These are phyloP conservation scores for Yueomyces sp. DNA, from an alignment of 805 yeast species.

Conservation along the genomic window DNA sequence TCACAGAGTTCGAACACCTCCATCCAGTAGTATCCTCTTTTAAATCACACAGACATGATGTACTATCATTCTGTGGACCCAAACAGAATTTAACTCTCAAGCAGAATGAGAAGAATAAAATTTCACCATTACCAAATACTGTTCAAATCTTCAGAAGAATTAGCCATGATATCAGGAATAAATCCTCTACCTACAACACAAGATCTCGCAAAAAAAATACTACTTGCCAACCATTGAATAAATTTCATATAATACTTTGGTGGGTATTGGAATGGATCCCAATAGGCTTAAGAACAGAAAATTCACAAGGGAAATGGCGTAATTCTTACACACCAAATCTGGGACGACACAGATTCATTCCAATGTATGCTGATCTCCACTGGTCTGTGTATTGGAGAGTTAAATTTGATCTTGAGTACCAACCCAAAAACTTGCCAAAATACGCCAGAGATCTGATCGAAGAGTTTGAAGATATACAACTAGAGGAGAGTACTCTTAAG, in stretches of 20 bases:
- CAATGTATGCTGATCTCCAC: slow-evolving; percentile 35
- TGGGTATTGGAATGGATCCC: slow-evolving; percentile 55
- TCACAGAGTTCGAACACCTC: slow-evolving; percentile 28
- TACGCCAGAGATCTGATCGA: slow-evolving; percentile 18
- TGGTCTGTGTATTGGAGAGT: slow-evolving; percentile 54
- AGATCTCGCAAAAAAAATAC: background rate
- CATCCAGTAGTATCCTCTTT: slow-evolving; percentile 21
- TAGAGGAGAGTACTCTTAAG: background rate
- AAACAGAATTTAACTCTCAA: background rate
- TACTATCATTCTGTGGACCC: background rate
- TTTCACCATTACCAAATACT: background rate
- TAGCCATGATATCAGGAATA: background rate
- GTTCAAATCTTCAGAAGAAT: background rate
- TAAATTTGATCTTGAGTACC: slow-evolving; percentile 32
- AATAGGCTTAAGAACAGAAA: slow-evolving; percentile 37
- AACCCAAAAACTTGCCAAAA: slow-evolving; percentile 32
- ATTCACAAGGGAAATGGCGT: slow-evolving; percentile 36
- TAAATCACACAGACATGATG: background rate
- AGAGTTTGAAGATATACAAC: slow-evolving; percentile 7
- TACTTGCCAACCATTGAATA: background rate
- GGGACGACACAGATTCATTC: slow-evolving; percentile 39
- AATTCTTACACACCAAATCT: slow-evolving; percentile 40
- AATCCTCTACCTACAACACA: too few relatives aligned
- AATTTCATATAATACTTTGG: slow-evolving; percentile 29
- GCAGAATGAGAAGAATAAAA: background rate